Base-by-base conservation (phyloP, 768 basidiomycete genomes). In the Lactarius sanguifluus region DNA sequence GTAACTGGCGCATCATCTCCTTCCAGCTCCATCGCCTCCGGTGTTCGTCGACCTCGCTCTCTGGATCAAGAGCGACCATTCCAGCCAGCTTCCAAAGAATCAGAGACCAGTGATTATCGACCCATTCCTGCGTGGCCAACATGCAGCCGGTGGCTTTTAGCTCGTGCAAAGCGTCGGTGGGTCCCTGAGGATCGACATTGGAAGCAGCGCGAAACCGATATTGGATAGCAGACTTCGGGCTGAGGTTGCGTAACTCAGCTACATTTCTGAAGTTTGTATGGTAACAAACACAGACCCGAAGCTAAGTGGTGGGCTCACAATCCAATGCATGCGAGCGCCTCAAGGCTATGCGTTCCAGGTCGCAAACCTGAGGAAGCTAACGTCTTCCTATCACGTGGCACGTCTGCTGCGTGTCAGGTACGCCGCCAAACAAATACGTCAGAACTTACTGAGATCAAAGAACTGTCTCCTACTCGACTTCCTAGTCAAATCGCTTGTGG, bases 81-180 rank as follows among this genome's bases (percentile, higher is more conserved):
- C 92, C 90, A 3, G 94, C 93, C 25, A 97, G 77, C 77, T 99
- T 99, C 97, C 97, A 99, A 3, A 99, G 81, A 36, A 98, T 86
- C 55, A 95, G 77, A 12, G 79, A 76, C 92, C 94, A 99, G 71
- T 97, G 95, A 72, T 98, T 98, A 59, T 90, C 85, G 1, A 97
- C 87, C 97, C 97, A 99, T 28, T 80, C 76, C 69, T 86, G 79
- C 9, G 87, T 91, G 2, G 85, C 91, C 28, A 93, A 81, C 2
- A 72, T 74, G 68, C 93, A 95, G 0, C 90, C 91, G 10, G 73
- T 78, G 28, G 75, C 75, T 4, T 81, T 77, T 12, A 94, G 77
- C 65, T 86, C 80, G 30, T 81, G 74, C 20, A 89, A 76, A 1
- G 86, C 90, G 15, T 81, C 83, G 1, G 78, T 69, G n/a, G 86